phyloP scores from a whole-genome alignment of 305 asterid genomes.

The Salvia sclarea region DNA sequence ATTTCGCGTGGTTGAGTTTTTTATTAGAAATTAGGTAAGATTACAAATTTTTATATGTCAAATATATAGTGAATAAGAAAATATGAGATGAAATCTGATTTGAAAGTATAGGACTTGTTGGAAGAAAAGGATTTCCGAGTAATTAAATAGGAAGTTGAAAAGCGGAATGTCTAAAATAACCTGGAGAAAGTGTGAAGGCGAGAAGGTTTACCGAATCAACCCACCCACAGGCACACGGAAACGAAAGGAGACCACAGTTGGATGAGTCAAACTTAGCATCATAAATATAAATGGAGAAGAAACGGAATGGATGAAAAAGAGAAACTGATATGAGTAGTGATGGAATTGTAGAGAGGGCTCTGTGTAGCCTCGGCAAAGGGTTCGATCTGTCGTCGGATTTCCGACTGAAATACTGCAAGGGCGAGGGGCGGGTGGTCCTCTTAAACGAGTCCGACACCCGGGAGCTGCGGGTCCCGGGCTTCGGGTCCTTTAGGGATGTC shows the following conservation, averaged over 20 bases:
- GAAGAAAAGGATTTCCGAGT: not conserved
- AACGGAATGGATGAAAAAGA: slow-evolving; percentile 14
- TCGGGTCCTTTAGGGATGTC: slow-evolving; percentile 51
- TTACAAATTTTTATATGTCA: too few relatives aligned
- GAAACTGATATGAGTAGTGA: not conserved
- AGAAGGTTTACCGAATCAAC: slow-evolving; percentile 36
- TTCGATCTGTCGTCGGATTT: slow-evolving; percentile 76
- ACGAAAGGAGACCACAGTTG: not conserved
- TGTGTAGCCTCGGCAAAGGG: slow-evolving; percentile 80
- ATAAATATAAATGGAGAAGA: not conserved
- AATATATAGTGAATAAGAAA: too few relatives aligned
- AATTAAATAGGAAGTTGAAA: not conserved
- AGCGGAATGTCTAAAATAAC: not conserved
- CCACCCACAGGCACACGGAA: slow-evolving; percentile 15
- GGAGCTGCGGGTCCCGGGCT: slow-evolving; percentile 61
- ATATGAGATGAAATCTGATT: too few relatives aligned
- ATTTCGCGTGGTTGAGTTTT: not conserved
- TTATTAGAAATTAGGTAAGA: too few relatives aligned
- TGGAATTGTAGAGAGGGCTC: slow-evolving; percentile 57
- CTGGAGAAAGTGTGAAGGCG: slow-evolving; percentile 30
- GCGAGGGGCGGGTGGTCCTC: slow-evolving; percentile 52
- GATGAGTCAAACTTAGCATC: slow-evolving; percentile 21
- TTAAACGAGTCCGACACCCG: slow-evolving; percentile 57
- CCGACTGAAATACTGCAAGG: slow-evolving; percentile 83
- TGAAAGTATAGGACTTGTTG: not conserved